phyloP scores from a whole-genome alignment of 768 basidiomycete species.

The Heimioporus sp. region DNA sequence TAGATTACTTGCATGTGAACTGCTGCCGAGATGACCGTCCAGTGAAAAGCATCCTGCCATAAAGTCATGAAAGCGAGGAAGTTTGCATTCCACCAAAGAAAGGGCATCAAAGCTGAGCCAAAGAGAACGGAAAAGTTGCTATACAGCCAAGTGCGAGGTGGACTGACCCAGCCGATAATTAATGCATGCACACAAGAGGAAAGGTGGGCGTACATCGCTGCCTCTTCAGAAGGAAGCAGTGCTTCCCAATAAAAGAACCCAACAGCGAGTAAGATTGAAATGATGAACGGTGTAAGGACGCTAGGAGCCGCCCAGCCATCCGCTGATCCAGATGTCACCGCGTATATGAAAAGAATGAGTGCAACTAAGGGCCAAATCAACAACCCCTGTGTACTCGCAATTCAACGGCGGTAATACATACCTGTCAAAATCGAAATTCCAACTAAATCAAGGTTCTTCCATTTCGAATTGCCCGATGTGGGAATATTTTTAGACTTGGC shows the following conservation, averaged over 20 bases:
- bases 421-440: conserved; percentile 40
- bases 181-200: not conserved
- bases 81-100: conserved; percentile 40
- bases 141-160: conserved; percentile 43
- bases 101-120: conserved; percentile 37
- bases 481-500: not conserved
- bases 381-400: not conserved
- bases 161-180: conserved; percentile 21
- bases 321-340: conserved; percentile 46
- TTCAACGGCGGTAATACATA: conserved; percentile 7
- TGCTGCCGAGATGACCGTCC: conserved; percentile 39
- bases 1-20: conserved; percentile 35
- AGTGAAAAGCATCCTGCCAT: conserved; percentile 43
- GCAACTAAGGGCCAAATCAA: conserved; percentile 24
- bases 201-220: conserved; percentile 38
- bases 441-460: conserved; percentile 35
- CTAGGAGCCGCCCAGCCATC: conserved; percentile 46
- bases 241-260: conserved; percentile 55
- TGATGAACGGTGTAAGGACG: conserved; percentile 45
- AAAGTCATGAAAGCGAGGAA: conserved; percentile 34
- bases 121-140: conserved; percentile 41
- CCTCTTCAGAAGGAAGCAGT: conserved; percentile 35
- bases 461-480: conserved; percentile 9
- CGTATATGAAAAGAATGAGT: conserved; percentile 40
- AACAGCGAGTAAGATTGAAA: conserved; percentile 39